A percentile compares a stretch with the other conserved stretches of the same genome.
phyloP scores from a whole-genome alignment of 176 grass and related monocot species.

The Elaeis guineensis region DNA sequence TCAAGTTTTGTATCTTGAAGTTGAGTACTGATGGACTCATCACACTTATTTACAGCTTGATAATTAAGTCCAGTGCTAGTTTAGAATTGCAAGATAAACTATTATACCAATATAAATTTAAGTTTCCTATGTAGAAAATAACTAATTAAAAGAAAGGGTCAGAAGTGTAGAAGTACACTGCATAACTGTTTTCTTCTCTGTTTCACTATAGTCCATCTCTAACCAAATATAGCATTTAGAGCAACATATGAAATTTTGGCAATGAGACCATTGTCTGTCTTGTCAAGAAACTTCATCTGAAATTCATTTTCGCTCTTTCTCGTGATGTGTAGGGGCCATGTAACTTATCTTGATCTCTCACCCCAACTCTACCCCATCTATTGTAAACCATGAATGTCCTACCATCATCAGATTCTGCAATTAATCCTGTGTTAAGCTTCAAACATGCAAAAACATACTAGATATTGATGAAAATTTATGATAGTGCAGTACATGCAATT shows the following conservation, averaged over 20 bases:
- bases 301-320: slow-evolving; percentile 52
- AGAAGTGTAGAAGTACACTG: too few relatives aligned
- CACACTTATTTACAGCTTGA: slow-evolving; percentile 23
- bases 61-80: background rate
- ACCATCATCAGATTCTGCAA: slow-evolving; percentile 79
- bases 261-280: slow-evolving; percentile 62
- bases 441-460: background rate
- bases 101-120: too few relatives aligned
- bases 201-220: slow-evolving; percentile 85
- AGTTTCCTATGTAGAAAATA: too few relatives aligned
- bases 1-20: slow-evolving; percentile 80
- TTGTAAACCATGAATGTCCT: slow-evolving; percentile 76
- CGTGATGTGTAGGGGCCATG: slow-evolving; percentile 50
- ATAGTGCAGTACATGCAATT: too few relatives aligned
- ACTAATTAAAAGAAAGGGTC: slow-evolving; percentile 23
- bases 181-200: slow-evolving; percentile 51
- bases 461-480: too few relatives aligned
- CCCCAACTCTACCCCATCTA: slow-evolving; percentile 96
- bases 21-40: slow-evolving; percentile 33
- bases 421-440: slow-evolving; percentile 12
- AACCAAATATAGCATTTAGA: slow-evolving; percentile 66
- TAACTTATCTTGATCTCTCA: slow-evolving; percentile 65
- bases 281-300: slow-evolving; percentile 55
- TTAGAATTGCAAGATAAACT: too few relatives aligned
- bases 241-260: slow-evolving; percentile 52